Conservation (phyloP, 768 basidiomycete genomes). For the Rhodotorula taiwanensis region DNA sequence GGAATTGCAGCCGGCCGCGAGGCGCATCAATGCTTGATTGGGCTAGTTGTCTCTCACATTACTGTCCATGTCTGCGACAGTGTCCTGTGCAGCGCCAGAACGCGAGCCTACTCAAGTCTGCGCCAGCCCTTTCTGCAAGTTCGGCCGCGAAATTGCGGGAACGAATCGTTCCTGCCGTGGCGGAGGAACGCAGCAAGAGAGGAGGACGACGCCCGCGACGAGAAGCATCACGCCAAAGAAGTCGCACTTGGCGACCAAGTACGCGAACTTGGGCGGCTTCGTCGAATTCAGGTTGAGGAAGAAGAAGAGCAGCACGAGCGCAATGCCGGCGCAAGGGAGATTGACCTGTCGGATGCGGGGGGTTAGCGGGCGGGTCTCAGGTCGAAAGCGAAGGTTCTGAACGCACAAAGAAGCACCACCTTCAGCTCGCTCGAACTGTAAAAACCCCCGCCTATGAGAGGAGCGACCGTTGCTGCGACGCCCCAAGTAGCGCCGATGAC, state of each 20-base stretch:
- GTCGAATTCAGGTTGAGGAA: conserved; percentile 45
- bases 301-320: conserved; percentile 43
- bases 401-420: conserved; percentile 54
- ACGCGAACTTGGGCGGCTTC: conserved; percentile 32
- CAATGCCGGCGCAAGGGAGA: conserved; percentile 44
- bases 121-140: too few relatives aligned
- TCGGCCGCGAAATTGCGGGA: too few relatives aligned
- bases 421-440: conserved; percentile 68
- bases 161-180: conserved; percentile 35
- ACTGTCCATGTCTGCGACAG: too few relatives aligned
- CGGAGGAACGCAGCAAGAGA: conserved; percentile 44
- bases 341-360: too few relatives aligned
- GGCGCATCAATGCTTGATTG: too few relatives aligned
- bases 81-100: too few relatives aligned
- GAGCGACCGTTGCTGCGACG: conserved; percentile 62
- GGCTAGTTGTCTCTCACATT: too few relatives aligned
- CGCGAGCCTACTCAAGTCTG: too few relatives aligned
- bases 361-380: background rate
- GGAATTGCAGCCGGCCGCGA: too few relatives aligned
- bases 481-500: conserved; percentile 49
- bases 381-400: background rate
- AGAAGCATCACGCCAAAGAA: conserved; percentile 42
- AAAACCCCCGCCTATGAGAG: conserved; percentile 53
- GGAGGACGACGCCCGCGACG: conserved; percentile 8
- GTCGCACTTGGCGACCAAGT: conserved; percentile 44